These are phyloP conservation scores for Trichoderma afroharzianum DNA, from an alignment of 2,329 filamentous ascomycete genomes.

Conservation along the genomic window DNA sequence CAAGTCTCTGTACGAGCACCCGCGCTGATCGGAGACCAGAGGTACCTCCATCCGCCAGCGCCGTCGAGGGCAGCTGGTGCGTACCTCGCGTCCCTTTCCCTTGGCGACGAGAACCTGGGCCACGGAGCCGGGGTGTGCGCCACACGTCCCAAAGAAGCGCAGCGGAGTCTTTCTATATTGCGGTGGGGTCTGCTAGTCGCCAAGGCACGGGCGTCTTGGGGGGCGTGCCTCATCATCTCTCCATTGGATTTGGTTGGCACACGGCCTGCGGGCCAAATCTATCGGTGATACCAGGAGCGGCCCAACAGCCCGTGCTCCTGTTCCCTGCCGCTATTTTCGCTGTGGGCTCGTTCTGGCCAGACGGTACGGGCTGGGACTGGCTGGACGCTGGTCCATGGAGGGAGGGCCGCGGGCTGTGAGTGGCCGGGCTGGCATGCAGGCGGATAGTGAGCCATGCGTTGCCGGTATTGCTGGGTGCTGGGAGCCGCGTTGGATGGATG, in stretches of 20 bases:
- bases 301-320: not conserved
- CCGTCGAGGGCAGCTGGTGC: not conserved
- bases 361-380: constrained; percentile 9
- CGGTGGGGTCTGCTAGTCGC: not conserved
- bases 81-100: constrained; percentile 6
- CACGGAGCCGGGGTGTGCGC: constrained; percentile 13
- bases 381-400: not conserved
- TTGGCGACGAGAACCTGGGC: constrained; percentile 14
- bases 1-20: not conserved
- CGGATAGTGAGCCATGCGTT: not conserved
- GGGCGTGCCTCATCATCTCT: not conserved
- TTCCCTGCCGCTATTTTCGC: not conserved
- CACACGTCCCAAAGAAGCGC: not conserved
- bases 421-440: not conserved
- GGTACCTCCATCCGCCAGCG: not conserved
- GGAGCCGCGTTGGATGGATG: not conserved
- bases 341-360: not conserved
- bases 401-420: not conserved
- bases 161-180: not conserved
- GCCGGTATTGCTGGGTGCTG: not conserved
- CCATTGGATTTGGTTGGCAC: not conserved
- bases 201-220: constrained; percentile 5
- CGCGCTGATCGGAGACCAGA: not conserved
- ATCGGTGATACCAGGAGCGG: constrained; percentile 15
- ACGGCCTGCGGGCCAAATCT: constrained; percentile 6